phyloP scores from a whole-genome alignment of 257 asterid species.

The Pogostemon cablin region DNA sequence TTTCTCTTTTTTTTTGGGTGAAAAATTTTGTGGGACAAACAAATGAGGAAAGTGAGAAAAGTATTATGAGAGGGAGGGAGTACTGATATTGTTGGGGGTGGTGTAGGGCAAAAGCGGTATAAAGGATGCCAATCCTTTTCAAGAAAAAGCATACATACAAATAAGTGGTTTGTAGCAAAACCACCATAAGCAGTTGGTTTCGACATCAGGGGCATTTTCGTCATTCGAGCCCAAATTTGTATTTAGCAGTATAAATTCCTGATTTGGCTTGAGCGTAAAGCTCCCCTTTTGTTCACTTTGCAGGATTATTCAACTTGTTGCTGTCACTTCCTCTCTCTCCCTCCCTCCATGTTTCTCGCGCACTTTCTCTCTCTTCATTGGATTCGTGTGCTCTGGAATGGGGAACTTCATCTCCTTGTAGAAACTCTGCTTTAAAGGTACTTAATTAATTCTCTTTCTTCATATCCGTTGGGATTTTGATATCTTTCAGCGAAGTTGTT shows the following conservation, averaged over 20 bases:
- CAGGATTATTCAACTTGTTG: conserved; percentile 21
- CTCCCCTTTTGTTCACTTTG: conserved; percentile 11
- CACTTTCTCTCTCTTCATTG: conserved; percentile 40
- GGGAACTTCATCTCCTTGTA: conserved; percentile 39
- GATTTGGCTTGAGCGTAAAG: conserved; percentile 26
- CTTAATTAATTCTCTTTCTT: not conserved
- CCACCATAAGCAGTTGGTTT: conserved; percentile 39
- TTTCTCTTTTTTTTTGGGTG: too few relatives aligned
- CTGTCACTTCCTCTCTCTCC: conserved; percentile 33
- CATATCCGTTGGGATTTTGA: not conserved
- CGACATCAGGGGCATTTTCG: conserved; percentile 39
- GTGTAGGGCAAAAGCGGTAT: too few relatives aligned
- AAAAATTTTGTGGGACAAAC: too few relatives aligned
- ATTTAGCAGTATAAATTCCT: conserved; percentile 29
- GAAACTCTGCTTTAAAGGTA: conserved; percentile 42
- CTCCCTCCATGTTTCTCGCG: conserved; percentile 33
- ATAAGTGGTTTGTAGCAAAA: conserved; percentile 41
- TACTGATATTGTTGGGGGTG: too few relatives aligned
- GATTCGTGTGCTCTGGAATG: conserved; percentile 38
- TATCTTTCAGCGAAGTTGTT: conserved; percentile 3
- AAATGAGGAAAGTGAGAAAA: too few relatives aligned
- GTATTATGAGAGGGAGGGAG: too few relatives aligned
- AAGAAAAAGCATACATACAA: conserved; percentile 49
- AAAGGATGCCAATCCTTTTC: conserved; percentile 42
- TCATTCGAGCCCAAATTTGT: not conserved